Base-by-base conservation (phyloP, 371 early-diverging fungal species). In the Mucor irregularis region DNA sequence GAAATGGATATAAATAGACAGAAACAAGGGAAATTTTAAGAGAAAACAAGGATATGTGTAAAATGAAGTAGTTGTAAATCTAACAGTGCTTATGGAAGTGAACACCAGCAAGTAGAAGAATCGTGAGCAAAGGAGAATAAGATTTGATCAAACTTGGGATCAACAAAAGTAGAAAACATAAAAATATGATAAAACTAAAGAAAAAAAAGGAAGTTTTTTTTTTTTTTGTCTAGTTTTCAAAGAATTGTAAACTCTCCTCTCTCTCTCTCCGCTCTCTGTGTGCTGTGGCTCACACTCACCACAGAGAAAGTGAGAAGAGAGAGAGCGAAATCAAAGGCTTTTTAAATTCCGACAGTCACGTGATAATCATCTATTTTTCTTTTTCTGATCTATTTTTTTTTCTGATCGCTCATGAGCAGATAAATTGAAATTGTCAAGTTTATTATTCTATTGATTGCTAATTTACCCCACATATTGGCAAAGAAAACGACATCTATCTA, bases 111-210 rank as follows among this genome's bases (percentile, higher is more conserved):
- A 42, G 49, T 54, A 43, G 31, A 30, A 33, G 46, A 46, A 21
- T 30, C 19, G 54, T 49, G 39, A 50, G 37, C 17, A 26, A 56
- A 47, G 55, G n/a, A n/a, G n/a, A n/a, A n/a, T n/a, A 50, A 30
- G 40, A 45, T 47, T 62, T 62, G 62, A 62, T 56, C 62, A 56
- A 47, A 31, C 40, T 55, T 37, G 29, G 39, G 56, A 62, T 47
- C 62, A 42, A 42, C 42, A 56, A 62, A 56, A 55, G 29, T 45
- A 45, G 45, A 55, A 34, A 61, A 61, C 62, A 61, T 61, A 61
- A 61, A 61, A 42, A 42, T 43, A 43, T 35, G 43, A 37, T 35
- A 17, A 47, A 44, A 35, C 17, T 49, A 22, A 34, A 42, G 44
- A 37, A 49, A 37, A 50, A 49, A 44, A 58, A 37, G 35, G 34